Base-by-base conservation (phyloP, 2,329 filamentous ascomycete species). In the Fusarium sp. region DNA sequence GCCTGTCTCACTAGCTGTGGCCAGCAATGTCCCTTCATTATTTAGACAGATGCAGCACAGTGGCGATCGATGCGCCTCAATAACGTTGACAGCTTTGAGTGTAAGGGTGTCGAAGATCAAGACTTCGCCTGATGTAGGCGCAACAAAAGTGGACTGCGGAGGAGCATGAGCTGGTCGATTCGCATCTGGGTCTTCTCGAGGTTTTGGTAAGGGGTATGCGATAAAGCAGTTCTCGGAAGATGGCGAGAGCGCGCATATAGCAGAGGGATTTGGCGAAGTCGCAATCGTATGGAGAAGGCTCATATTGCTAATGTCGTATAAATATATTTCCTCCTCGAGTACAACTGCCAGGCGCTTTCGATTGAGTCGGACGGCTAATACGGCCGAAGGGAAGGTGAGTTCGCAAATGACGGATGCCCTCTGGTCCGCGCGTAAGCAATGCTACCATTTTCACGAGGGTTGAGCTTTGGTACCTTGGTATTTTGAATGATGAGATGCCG, bases 301-400 rank as follows among this genome's bases (percentile, higher is more conserved):
- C 95, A 99, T 98, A 79, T 98, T 98, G 81, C 95, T 94, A 72
- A 99, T 98, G 80, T 99, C 96, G 83, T 99, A 99, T 51, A 99
- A 88, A 82, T 98, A 99, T 68, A 98, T 97, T 79, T 97, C 92
- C 75, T 97, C 94, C 79, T 99, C 96, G 60, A 98, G 87, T 16
- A 98, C 91, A 32, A 99, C 95, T 15, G 96, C 94, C 27, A 99
- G 87, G 40, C 96, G 91, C 81, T 98, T 98, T 73, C 96, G 89
- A 81, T 99, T 99, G 76, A 99, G 85, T 71, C 95, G 92, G 63
- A 99, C 94, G 22, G 95, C 95, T 43, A 98, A 88, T 14, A 99
- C 94, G 52, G 95, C 94, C n/a, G 95, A 97, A 15, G 95, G 95
- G 76, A 99, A 99, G 6, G 95, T 98, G 78, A 99, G 92, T 81